These are phyloP conservation scores for Metschnikowia hibisci DNA, from an alignment of 805 yeast genomes.

Conservation along the genomic window DNA sequence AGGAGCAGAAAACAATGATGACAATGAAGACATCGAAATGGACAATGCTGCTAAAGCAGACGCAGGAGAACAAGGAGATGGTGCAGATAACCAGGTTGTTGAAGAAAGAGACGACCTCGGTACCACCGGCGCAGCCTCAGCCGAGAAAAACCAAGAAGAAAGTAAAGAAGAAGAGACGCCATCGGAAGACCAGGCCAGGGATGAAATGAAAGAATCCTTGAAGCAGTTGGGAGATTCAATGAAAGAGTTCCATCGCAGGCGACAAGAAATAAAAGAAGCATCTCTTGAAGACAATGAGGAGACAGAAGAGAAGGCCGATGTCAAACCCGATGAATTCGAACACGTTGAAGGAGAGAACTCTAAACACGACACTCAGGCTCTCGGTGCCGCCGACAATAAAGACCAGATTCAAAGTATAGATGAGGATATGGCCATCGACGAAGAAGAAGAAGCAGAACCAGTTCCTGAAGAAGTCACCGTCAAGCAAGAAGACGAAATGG, in stretches of 20 bases:
- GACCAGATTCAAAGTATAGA: conserved; percentile 76
- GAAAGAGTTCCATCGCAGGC: conserved; percentile 87
- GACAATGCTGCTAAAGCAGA: conserved; percentile 60
- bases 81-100: conserved; percentile 51
- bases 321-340: conserved; percentile 81
- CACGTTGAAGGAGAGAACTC: conserved; percentile 79
- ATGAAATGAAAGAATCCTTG: conserved; percentile 69
- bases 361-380: conserved; percentile 80
- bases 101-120: conserved; percentile 68
- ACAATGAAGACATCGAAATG: conserved; percentile 44
- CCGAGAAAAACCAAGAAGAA: conserved; percentile 36
- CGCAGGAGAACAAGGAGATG: conserved; percentile 58
- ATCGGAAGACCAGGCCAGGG: conserved; percentile 51
- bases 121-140: conserved; percentile 52
- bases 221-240: conserved; percentile 88
- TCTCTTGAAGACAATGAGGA: conserved; percentile 43
- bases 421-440: conserved; percentile 79
- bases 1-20: conserved; percentile 44
- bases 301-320: conserved; percentile 50
- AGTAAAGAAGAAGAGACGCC: conserved; percentile 37
- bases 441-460: conserved; percentile 41
- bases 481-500: conserved; percentile 26
- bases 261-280: conserved; percentile 79
- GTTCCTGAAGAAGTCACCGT: conserved; percentile 21
- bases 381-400: conserved; percentile 75